phyloP scores from a whole-genome alignment of 192 early-diverging fungal species.

The Dissophora ornata region DNA sequence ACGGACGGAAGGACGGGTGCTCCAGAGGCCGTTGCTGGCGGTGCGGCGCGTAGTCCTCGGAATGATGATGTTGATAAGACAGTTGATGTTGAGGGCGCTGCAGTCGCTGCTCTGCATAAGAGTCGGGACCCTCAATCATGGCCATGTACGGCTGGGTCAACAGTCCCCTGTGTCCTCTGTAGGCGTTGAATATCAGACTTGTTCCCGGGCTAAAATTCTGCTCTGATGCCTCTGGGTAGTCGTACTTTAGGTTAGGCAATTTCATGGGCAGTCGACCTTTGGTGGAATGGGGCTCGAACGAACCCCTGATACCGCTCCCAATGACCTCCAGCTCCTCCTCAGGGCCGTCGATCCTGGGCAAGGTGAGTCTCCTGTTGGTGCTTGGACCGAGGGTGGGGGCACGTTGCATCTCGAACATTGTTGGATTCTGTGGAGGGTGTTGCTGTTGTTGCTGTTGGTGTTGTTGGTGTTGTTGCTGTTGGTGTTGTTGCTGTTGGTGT shows the following conservation, averaged over 20 bases:
- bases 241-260: slow-evolving; percentile 39
- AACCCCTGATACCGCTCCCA: slow-evolving; percentile 20
- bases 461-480: slow-evolving; percentile 2
- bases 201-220: slow-evolving; percentile 51
- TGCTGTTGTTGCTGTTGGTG: background rate
- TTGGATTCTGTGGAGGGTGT: background rate
- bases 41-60: background rate
- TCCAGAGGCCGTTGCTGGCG: slow-evolving; percentile 1
- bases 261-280: slow-evolving; percentile 6
- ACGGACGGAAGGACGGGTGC: slow-evolving; percentile 1
- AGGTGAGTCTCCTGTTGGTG: background rate
- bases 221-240: slow-evolving; percentile 19
- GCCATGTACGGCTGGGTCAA: slow-evolving; percentile 23
- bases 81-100: background rate
- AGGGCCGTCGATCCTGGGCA: slow-evolving; percentile 20
- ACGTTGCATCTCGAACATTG: slow-evolving; percentile 4
- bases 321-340: slow-evolving; percentile 44
- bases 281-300: slow-evolving; percentile 1
- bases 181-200: slow-evolving; percentile 44
- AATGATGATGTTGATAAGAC: background rate
- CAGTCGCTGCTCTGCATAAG: too few species aligned
- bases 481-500: slow-evolving; percentile 10
- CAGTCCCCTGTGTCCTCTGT: slow-evolving; percentile 8
- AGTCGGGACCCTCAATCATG: background rate
- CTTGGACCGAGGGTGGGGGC: background rate